Conservation (phyloP, 768 basidiomycete species). For the Exidia glandulosa region DNA sequence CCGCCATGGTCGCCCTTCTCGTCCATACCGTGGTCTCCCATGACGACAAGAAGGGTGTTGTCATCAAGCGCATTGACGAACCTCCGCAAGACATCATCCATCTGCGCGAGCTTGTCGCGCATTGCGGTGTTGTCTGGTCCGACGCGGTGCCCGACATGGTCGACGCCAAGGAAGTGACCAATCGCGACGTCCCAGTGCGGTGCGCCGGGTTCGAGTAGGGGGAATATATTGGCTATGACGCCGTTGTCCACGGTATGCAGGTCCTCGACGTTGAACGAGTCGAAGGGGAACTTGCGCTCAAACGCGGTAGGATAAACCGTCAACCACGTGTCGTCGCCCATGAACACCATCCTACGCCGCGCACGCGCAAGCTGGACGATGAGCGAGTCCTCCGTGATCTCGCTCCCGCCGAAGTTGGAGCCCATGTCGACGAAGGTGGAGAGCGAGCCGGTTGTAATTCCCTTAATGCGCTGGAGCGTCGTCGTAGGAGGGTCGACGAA, state of each 20-base stretch:
- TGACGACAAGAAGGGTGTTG: constrained; percentile 82
- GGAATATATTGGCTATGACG: constrained; percentile 74
- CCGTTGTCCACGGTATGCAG: constrained; percentile 92
- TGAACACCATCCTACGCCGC: constrained; percentile 70
- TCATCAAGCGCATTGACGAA: constrained; percentile 62
- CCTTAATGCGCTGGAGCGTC: constrained; percentile 91
- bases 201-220: constrained; percentile 44
- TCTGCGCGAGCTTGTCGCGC: constrained; percentile 75
- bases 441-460: constrained; percentile 85
- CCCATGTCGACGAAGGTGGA: constrained; percentile 96
- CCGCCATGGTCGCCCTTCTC: constrained; percentile 90
- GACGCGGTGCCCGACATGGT: constrained; percentile 91
- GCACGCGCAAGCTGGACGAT: constrained; percentile 55
- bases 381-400: constrained; percentile 81
- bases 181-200: constrained; percentile 75
- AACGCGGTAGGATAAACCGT: constrained; percentile 75
- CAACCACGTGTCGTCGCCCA: constrained; percentile 98
- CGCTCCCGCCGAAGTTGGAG: constrained; percentile 79
- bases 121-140: constrained; percentile 83
- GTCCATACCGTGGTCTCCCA: constrained; percentile 99
- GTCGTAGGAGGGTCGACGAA: constrained; percentile 92
- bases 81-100: constrained; percentile 65
- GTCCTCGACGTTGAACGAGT: constrained; percentile 98
- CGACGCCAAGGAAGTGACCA: constrained; percentile 90
- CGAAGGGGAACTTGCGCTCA: constrained; percentile 75